Evolutionary conservation across 2,329 filamentous ascomycete genomes (phyloP).

Genomic region (Aspergillus hiratsukae): DNA sequence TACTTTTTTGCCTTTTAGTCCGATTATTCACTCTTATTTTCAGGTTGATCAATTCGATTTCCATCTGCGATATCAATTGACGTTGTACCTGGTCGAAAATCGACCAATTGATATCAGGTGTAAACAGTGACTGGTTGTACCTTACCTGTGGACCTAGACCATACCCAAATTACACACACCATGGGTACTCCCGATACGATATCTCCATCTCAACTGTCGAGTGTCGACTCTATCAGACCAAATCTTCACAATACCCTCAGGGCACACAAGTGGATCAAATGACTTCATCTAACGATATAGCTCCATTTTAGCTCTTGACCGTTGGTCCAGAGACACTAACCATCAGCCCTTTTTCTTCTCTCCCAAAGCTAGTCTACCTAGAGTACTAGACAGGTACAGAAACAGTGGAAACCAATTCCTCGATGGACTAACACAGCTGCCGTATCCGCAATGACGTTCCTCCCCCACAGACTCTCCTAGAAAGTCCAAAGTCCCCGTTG

Average conservation of each 20-base stretch:
- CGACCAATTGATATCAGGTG: background rate
- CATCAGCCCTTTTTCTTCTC: background rate
- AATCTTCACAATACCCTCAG: too few relatives aligned
- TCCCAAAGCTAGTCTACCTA: too few relatives aligned
- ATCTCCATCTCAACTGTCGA: background rate
- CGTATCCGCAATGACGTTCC: background rate
- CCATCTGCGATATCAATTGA: background rate
- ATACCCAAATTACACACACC: background rate
- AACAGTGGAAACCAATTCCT: background rate
- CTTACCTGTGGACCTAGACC: background rate
- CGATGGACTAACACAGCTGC: too few relatives aligned
- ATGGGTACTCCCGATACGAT: background rate
- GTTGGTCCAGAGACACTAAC: background rate
- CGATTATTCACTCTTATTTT: background rate
- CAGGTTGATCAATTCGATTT: background rate
- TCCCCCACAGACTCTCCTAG: background rate
- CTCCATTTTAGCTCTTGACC: background rate
- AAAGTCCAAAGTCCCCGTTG: background rate
- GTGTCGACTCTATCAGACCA: too few relatives aligned
- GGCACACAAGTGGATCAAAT: background rate
- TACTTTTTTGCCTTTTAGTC: background rate
- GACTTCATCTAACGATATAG: background rate
- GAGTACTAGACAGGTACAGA: too few relatives aligned
- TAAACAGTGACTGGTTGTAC: background rate
- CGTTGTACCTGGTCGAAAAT: too few relatives aligned